Evolutionary conservation across 441 rosid genomes (phyloP).

Genomic region (Metrosideros polymorpha): DNA sequence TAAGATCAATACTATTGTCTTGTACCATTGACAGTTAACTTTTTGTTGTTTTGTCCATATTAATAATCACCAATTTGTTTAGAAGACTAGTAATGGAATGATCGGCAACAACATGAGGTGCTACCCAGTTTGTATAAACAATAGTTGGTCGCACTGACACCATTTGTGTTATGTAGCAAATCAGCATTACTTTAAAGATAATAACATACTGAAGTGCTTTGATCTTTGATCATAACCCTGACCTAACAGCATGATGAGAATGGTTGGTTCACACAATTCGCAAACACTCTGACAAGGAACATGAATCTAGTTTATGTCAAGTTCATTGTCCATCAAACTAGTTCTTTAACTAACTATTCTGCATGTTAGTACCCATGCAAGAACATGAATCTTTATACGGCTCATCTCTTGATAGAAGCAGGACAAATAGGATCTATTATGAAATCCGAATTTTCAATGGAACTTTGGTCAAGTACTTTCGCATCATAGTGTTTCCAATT

Average conservation of each 20-base stretch:
- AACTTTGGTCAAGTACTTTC: neutral
- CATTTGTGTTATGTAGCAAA: neutral
- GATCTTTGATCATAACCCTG: neutral
- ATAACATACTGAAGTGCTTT: neutral
- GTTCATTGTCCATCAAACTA: neutral
- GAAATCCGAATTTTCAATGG: neutral
- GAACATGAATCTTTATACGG: neutral
- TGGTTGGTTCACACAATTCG: neutral
- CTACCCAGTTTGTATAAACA: neutral
- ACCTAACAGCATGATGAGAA: neutral
- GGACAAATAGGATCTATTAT: neutral
- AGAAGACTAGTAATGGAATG: neutral
- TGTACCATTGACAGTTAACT: neutral
- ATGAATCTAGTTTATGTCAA: neutral
- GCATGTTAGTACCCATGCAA: neutral
- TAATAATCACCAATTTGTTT: neutral
- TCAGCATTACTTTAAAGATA: neutral
- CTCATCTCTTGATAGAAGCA: neutral
- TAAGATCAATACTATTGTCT: slow-evolving; percentile 26
- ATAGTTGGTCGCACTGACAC: neutral
- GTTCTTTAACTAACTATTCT: neutral
- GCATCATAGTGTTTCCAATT: neutral
- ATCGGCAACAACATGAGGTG: neutral
- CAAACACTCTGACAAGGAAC: neutral
- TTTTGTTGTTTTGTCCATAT: neutral